phyloP scores from a whole-genome alignment of 164 flowering plant species.

The Hamamelis virginiana region DNA sequence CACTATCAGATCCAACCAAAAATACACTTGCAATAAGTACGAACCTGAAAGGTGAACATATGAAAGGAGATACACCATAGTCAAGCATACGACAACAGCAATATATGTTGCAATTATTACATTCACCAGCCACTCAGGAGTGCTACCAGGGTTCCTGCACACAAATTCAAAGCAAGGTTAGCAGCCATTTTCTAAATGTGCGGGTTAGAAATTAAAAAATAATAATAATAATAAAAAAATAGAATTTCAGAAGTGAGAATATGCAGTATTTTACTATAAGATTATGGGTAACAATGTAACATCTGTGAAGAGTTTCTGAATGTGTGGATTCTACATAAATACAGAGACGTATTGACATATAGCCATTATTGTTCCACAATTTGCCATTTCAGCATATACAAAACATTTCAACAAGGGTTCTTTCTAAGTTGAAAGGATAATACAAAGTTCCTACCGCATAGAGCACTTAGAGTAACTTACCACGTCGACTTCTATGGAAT shows the following conservation, averaged over 20 bases:
- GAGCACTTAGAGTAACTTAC: no score
- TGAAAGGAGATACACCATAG: constrained; percentile 79
- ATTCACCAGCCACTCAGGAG: constrained; percentile 83
- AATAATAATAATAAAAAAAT: no score
- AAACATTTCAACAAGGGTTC: no score
- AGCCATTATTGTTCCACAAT: no score
- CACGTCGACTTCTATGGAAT: no score
- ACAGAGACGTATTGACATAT: no score
- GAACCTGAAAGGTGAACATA: constrained; percentile 90
- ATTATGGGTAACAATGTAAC: background rate
- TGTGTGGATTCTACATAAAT: background rate
- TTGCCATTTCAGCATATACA: no score
- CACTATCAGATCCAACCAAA: background rate
- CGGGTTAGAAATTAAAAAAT: no score
- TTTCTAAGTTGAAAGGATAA: no score
- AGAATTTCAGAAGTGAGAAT: background rate
- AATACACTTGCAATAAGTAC: constrained; percentile 1
- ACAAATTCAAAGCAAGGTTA: constrained; percentile 2
- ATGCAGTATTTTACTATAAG: background rate
- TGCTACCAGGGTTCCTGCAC: constrained; percentile 83
- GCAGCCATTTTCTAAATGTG: background rate
- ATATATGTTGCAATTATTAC: constrained; percentile 51
- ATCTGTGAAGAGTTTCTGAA: background rate
- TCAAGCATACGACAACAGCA: constrained; percentile 63
- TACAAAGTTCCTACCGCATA: no score